Evolutionary conservation across 352 stramenopile genomes (phyloP).

Genomic region (Phytopythium boreale): DNA sequence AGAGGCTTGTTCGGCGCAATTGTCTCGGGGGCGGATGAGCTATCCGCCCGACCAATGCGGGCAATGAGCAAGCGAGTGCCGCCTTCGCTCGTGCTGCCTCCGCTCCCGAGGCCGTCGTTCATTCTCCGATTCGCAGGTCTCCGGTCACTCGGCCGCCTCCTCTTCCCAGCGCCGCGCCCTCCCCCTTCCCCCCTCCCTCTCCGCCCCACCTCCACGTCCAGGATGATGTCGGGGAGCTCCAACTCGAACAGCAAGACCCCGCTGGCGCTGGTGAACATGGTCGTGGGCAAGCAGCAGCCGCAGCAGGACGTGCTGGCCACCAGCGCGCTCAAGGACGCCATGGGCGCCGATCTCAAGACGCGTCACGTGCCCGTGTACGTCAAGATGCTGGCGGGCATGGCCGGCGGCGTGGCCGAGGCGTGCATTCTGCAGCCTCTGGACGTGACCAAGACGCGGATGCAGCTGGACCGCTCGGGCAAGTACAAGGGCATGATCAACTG

Average conservation of each 20-base stretch:
- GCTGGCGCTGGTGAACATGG: conserved; percentile 27
- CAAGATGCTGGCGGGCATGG: conserved; percentile 87
- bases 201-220: conserved; percentile 4
- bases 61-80: too few relatives aligned
- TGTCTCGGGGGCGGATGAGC: neutral
- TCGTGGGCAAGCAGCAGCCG: conserved; percentile 12
- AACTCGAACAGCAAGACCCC: conserved; percentile 10
- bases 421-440: conserved; percentile 82
- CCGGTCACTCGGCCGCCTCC: conserved; percentile 8
- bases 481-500: conserved; percentile 89
- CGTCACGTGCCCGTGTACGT: conserved; percentile 67
- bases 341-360: conserved; percentile 71
- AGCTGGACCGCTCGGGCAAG: conserved; percentile 67
- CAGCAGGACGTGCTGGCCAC: conserved; percentile 46
- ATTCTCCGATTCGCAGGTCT: conserved; percentile 43
- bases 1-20: neutral
- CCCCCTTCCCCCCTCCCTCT: conserved; percentile 1
- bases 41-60: neutral
- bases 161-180: conserved; percentile 11
- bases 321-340: conserved; percentile 71
- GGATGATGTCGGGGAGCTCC: conserved; percentile 14
- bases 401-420: conserved; percentile 80
- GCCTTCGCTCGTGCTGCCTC: neutral
- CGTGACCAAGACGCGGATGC: conserved; percentile 84
- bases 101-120: conserved; percentile 8